Base-by-base conservation (phyloP, 2,329 filamentous ascomycete genomes). In the Conoideocrella luteorostrata region DNA sequence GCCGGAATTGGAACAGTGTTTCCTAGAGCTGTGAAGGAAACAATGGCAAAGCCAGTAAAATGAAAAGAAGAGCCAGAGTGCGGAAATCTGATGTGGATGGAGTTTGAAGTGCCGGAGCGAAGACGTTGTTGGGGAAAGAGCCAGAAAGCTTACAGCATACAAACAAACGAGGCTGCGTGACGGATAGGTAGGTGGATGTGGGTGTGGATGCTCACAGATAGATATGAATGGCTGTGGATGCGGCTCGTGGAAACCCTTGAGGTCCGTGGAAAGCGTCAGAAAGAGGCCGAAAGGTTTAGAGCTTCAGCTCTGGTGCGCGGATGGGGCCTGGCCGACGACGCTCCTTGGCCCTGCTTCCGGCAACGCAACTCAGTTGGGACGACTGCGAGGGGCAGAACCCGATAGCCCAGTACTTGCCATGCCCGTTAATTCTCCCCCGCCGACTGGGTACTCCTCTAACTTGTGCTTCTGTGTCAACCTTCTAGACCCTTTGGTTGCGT, bases 251-350 rank as follows among this genome's bases (percentile, higher is more conserved):
- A 15, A 21, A 39, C 17, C 20, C 32, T 26, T 26, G 28, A 24
- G 22, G 21, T 10, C 29, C 38, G 45, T 48, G 40, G 47, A 48
- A 48, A 30, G 47, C 38, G 13, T 44, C 47, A 39, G 47, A 48
- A 48, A 26, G 40, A 40, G 20, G 44, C 37, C 43, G 47, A 48
- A 48, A 41, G 37, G 18, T 36, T 7, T 6, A n/a, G 29, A 20
- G 42, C 34, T 26, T 26, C 21, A 17, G 10, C n/a, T 15, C 35
- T 21, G 13, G 13, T 11, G 29, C 3, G 28, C 13, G 28, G 38
- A 5, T n/a, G 38, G 17, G 15, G 15, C 10, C 9, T 37, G 15
- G 10, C n/a, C n/a, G n/a, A n/a, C n/a, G n/a, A n/a, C n/a, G n/a
- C n/a, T n/a, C n/a, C n/a, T n/a, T n/a, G n/a, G n/a, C n/a, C n/a